Evolutionary conservation across 2,329 filamentous ascomycete genomes (phyloP).

Genomic region (Arthrinium puccinioides): DNA sequence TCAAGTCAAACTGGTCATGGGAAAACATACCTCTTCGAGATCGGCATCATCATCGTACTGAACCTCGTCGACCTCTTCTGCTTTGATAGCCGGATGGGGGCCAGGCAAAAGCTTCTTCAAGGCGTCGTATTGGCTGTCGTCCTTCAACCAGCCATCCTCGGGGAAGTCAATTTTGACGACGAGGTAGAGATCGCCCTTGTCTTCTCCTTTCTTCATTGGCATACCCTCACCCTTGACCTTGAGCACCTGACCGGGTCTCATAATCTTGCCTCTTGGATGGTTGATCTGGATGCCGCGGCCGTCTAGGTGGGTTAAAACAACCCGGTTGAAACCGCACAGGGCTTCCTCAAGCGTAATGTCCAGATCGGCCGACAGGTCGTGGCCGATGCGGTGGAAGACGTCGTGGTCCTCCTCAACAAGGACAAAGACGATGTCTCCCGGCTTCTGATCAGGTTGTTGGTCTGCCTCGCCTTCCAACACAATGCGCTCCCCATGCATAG

Average conservation of each 20-base stretch:
- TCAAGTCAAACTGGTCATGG: neutral
- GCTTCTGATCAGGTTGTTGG: conserved; percentile 79
- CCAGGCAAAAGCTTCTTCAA: conserved; percentile 71
- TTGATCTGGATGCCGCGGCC: conserved; percentile 80
- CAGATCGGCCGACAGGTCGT: conserved; percentile 77
- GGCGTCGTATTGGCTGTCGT: conserved; percentile 62
- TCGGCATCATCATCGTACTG: conserved; percentile 77
- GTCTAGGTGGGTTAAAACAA: conserved; percentile 87
- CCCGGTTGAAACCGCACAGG: conserved; percentile 80
- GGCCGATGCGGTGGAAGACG: conserved; percentile 72
- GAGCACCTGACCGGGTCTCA: conserved; percentile 77
- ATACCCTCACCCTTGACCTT: conserved; percentile 89
- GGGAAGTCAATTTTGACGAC: conserved; percentile 84
- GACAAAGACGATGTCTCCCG: conserved; percentile 89
- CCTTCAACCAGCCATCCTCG: conserved; percentile 72
- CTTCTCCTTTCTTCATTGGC: conserved; percentile 81
- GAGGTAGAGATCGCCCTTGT: conserved; percentile 81
- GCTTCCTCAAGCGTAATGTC: conserved; percentile 78
- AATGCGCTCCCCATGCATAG: conserved; percentile 81
- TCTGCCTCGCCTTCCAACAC: conserved; percentile 90
- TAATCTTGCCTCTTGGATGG: conserved; percentile 72
- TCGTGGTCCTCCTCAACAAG: conserved; percentile 77
- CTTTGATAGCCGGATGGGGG: conserved; percentile 51
- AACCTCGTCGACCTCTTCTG: conserved; percentile 78
- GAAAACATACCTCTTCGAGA: conserved; percentile 61